These are phyloP conservation scores for Herpetomonas samuelpessoai DNA, from an alignment of 208 protist genomes.

Conservation along the genomic window DNA sequence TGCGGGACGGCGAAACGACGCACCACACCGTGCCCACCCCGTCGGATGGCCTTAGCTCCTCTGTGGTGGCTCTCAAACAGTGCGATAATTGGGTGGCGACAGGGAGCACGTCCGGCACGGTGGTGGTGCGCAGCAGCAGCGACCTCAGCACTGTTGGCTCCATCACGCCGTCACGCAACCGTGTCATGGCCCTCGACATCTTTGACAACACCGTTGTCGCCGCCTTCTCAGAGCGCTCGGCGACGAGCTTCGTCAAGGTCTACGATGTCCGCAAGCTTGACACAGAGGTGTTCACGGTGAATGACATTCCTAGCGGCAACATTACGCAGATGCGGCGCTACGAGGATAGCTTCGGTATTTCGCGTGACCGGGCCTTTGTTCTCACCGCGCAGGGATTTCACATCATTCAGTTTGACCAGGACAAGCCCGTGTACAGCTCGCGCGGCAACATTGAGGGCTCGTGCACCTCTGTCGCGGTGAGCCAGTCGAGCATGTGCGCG, in stretches of 20 bases:
- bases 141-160: slow-evolving; percentile 43
- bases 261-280: slow-evolving; percentile 78
- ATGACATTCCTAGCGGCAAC: slow-evolving; percentile 63
- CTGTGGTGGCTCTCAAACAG: slow-evolving; percentile 58
- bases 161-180: slow-evolving; percentile 45
- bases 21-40: slow-evolving; percentile 52
- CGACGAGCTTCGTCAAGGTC: slow-evolving; percentile 72
- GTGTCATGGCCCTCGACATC: slow-evolving; percentile 73
- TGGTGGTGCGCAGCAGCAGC: slow-evolving; percentile 54
- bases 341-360: slow-evolving; percentile 60
- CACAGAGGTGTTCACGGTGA: slow-evolving; percentile 54
- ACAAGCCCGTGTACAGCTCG: slow-evolving; percentile 61
- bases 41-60: slow-evolving; percentile 25
- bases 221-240: slow-evolving; percentile 60
- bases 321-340: slow-evolving; percentile 72
- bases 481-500: slow-evolving; percentile 72
- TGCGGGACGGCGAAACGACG: slow-evolving; percentile 38
- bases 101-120: slow-evolving; percentile 51
- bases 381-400: slow-evolving; percentile 72
- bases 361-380: slow-evolving; percentile 58
- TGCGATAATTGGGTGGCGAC: slow-evolving; percentile 71
- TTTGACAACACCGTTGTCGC: slow-evolving; percentile 78
- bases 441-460: slow-evolving; percentile 40
- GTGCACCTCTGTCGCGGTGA: slow-evolving; percentile 70
- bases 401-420: slow-evolving; percentile 75